These are phyloP conservation scores for Akanthomyces muscarius DNA, from an alignment of 2,329 filamentous ascomycete species.

Conservation along the genomic window DNA sequence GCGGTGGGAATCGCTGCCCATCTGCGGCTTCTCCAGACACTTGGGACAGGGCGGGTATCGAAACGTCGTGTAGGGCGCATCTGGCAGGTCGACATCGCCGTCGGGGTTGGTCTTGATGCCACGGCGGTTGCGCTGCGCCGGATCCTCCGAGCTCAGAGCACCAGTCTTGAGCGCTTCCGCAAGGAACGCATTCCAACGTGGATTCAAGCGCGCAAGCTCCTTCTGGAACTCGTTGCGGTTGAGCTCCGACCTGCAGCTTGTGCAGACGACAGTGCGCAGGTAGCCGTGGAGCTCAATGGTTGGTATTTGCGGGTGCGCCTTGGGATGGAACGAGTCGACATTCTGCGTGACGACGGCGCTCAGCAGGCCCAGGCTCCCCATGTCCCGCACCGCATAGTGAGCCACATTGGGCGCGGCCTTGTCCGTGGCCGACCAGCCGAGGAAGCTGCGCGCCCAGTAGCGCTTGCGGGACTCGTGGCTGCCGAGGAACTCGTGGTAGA, in stretches of 20 bases:
- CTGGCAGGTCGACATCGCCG: conserved; percentile 86
- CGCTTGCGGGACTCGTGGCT: conserved; percentile 82
- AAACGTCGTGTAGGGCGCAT: conserved; percentile 84
- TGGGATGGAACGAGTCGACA: conserved; percentile 87
- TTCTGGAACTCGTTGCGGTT: conserved; percentile 71
- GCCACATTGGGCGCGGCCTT: conserved; percentile 74
- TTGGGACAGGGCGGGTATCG: conserved; percentile 84
- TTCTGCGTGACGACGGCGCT: conserved; percentile 87
- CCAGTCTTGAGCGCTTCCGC: conserved; percentile 66
- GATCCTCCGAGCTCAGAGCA: conserved; percentile 74
- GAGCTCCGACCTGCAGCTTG: conserved; percentile 69
- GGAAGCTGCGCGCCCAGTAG: conserved; percentile 93
- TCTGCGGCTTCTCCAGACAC: conserved; percentile 64
- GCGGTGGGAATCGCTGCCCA: conserved; percentile 48
- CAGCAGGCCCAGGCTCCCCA: conserved; percentile 70
- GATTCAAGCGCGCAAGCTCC: conserved; percentile 74
- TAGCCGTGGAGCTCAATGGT: conserved; percentile 91
- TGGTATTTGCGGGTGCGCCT: conserved; percentile 67
- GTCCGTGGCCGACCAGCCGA: conserved; percentile 83
- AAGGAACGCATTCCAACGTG: conserved; percentile 77
- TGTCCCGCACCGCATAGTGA: conserved; percentile 70
- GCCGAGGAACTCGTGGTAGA: conserved; percentile 81
- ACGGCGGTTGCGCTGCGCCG: conserved; percentile 59
- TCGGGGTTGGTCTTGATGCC: conserved; percentile 87
- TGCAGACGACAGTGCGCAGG: conserved; percentile 74